Evolutionary conservation across 805 yeast genomes (phyloP), one percentile per base, ranked within the genome.

Genomic region (Barnettozyma siamensis): DNA sequence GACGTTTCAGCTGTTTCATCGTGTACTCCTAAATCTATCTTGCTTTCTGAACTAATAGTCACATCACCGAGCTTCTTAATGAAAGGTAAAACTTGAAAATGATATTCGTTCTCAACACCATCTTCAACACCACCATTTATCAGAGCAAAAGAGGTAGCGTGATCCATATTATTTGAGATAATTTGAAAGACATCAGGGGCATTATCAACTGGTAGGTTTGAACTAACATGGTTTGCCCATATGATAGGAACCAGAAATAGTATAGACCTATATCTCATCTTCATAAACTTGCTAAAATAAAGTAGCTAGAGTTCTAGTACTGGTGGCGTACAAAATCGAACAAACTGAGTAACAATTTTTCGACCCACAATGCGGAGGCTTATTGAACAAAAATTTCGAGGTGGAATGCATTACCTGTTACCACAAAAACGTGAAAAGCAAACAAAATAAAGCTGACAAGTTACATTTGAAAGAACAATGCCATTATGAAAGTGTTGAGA

Each of bases 11-110:
- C 17, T 8, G 13, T 27, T 11, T 8, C 20, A 6, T 11, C 28
- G 24, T 34, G 28, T 15, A 43, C 15, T 10, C 46, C 46, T 11
- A 43, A 23, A 27, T 40, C 43, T 15, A 43, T 31, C 27, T 19
- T 43, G 23, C 31, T 37, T 5, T 30, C 19, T 7, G 35, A 40
- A 10, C 13, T 34, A 7, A 32, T 20, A 6, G 27, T 21, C 2
- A 20, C 17, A 5, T 37, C 43, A 6, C 39, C 46, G 3, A 43
- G 20, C 3, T 37, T 26, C 34, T 33, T 29, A 16, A 37, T 34
- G 10, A 37, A 41, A 7, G 38, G 44, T 13, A 37, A 6, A 10
- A 38, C 20, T 3, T 29, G 33, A 15, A 10, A 7, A 9, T 31
- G 26, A 7, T 13, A 20, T 12, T 20, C 20, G 3, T 3, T 18